phyloP scores from a whole-genome alignment of 257 asterid genomes.

The Penstemon barbatus region DNA sequence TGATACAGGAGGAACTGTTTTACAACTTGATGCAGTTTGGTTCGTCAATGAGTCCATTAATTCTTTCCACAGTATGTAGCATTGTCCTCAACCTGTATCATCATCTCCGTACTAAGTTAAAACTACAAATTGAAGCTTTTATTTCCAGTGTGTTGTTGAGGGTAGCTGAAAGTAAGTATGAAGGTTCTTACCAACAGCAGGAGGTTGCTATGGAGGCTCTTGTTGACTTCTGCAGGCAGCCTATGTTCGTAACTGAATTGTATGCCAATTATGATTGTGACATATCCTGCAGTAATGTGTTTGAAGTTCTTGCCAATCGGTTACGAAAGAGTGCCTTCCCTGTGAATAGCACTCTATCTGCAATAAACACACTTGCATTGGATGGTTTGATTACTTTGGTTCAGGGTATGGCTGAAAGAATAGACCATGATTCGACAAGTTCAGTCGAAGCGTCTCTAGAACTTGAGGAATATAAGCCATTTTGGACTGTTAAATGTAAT shows the following conservation, averaged over 20 bases:
- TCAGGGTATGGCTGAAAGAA: slow-evolving; percentile 80
- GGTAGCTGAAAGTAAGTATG: slow-evolving; percentile 74
- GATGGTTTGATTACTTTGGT: slow-evolving; percentile 89
- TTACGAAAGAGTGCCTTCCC: slow-evolving; percentile 91
- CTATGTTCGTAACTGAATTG: slow-evolving; percentile 71
- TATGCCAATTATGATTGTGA: slow-evolving; percentile 93
- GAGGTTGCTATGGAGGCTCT: slow-evolving; percentile 98
- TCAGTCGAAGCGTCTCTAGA: slow-evolving; percentile 41
- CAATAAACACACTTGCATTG: slow-evolving; percentile 50
- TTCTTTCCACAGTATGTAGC: slow-evolving; percentile 92
- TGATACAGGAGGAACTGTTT: slow-evolving; percentile 90
- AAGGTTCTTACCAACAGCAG: slow-evolving; percentile 89
- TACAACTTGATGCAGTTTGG: slow-evolving; percentile 90
- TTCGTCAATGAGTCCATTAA: slow-evolving; percentile 87
- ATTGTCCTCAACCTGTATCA: slow-evolving; percentile 91
- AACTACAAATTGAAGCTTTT: slow-evolving; percentile 87
- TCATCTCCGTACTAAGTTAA: slow-evolving; percentile 75
- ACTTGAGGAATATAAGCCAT: slow-evolving; percentile 55
- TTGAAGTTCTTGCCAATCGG: slow-evolving; percentile 78
- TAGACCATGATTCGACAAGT: slow-evolving; percentile 56
- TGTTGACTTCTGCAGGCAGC: slow-evolving; percentile 94
- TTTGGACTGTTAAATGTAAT: slow-evolving; percentile 70
- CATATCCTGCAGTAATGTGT: slow-evolving; percentile 74
- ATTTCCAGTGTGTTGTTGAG: slow-evolving; percentile 75
- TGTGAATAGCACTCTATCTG: slow-evolving; percentile 80